phyloP scores from a whole-genome alignment of 805 yeast species.

The Candida nanaspora region DNA sequence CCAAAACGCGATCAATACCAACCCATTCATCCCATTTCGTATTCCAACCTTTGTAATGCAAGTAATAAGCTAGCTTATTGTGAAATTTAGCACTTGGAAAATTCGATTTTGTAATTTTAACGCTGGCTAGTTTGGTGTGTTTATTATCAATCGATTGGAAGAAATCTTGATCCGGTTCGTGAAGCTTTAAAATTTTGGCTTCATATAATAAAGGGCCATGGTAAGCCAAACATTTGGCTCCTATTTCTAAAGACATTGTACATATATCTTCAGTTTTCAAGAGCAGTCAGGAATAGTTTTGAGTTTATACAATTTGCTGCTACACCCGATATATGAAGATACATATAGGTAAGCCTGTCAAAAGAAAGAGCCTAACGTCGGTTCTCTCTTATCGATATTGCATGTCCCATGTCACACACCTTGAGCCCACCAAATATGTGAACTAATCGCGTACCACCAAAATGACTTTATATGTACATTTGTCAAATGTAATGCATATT shows the following conservation, averaged over 20 bases:
- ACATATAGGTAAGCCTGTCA: no score
- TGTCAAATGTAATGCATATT: no score
- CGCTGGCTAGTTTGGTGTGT: slow-evolving; percentile 28
- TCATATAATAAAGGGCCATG: slow-evolving; percentile 90
- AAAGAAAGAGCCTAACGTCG: no score
- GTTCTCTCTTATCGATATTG: no score
- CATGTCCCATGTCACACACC: no score
- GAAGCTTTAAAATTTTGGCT: slow-evolving; percentile 67
- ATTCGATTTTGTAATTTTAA: slow-evolving; percentile 1
- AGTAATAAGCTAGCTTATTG: slow-evolving; percentile 41
- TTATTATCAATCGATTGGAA: slow-evolving; percentile 23
- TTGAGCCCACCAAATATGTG: no score
- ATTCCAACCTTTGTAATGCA: slow-evolving; percentile 96
- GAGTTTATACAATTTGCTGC: no score
- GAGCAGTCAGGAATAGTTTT: no score
- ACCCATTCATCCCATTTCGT: slow-evolving; percentile 98
- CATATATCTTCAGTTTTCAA: no score
- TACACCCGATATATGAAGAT: no score
- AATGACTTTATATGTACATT: no score
- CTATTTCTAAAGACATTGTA: slow-evolving; percentile 9
- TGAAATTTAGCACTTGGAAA: slow-evolving; percentile 9
- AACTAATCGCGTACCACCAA: no score
- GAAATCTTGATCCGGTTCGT: slow-evolving; percentile 42
- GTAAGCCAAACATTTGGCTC: slow-evolving; percentile 56
- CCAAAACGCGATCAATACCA: slow-evolving; percentile 55